These are phyloP conservation scores for Coffea humblotiana DNA, from an alignment of 305 asterid species.

Conservation along the genomic window DNA sequence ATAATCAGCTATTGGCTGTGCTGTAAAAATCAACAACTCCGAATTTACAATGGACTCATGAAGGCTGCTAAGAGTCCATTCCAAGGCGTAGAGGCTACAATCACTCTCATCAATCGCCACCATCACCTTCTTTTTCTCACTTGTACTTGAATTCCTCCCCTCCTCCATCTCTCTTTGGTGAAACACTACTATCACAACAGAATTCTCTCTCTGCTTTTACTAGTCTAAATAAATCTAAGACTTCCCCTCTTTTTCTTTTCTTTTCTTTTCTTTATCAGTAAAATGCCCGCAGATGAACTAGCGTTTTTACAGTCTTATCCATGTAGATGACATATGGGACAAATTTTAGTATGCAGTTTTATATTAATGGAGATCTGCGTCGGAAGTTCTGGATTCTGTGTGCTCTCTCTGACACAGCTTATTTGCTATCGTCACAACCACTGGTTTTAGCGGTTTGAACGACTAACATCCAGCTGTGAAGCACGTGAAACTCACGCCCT, in stretches of 20 bases:
- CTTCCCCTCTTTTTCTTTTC: no score
- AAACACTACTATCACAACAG: neutral
- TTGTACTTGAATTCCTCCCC: neutral
- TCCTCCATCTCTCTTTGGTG: slow-evolving; percentile 11
- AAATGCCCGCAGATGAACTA: no score
- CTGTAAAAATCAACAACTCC: slow-evolving; percentile 43
- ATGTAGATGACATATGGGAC: no score
- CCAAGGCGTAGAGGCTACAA: slow-evolving; percentile 51
- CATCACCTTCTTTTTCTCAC: slow-evolving; percentile 53
- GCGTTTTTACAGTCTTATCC: no score
- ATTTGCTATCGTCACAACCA: neutral
- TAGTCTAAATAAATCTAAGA: neutral
- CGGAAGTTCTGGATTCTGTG: neutral
- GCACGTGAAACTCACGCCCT: neutral
- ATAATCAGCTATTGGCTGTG: slow-evolving; percentile 39
- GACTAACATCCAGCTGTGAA: neutral
- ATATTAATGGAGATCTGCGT: no score
- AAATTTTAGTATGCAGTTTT: no score
- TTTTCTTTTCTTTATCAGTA: no score
- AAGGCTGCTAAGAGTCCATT: slow-evolving; percentile 53
- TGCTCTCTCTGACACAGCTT: neutral
- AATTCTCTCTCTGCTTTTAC: slow-evolving; percentile 14
- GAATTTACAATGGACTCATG: slow-evolving; percentile 31
- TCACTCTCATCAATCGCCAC: slow-evolving; percentile 72
- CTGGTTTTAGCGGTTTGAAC: neutral